phyloP scores from a whole-genome alignment of 2,329 filamentous ascomycete species.

The Arthrobotrys conoides region DNA sequence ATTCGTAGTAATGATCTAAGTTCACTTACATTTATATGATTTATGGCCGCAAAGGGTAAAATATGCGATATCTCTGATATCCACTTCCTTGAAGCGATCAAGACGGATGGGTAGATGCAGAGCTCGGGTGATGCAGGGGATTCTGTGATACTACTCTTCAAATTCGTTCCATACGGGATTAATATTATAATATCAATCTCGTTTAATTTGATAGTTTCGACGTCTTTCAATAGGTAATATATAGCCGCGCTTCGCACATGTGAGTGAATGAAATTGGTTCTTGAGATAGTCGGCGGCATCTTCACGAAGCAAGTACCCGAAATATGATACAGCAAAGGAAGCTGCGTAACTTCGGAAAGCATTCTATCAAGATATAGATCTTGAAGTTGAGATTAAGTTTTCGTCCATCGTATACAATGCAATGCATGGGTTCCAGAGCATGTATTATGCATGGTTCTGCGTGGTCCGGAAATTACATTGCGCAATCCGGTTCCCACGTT shows the following conservation, averaged over 20 bases:
- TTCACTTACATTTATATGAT: neutral
- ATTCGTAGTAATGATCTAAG: neutral
- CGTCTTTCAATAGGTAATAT: neutral
- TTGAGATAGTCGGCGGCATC: neutral
- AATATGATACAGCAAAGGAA: neutral
- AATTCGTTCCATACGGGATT: neutral
- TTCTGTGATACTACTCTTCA: neutral
- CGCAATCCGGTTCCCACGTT: neutral
- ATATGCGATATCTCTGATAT: conserved; percentile 10
- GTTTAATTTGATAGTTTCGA: neutral
- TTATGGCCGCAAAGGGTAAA: conserved; percentile 17
- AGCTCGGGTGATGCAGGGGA: conserved; percentile 11
- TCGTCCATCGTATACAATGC: neutral
- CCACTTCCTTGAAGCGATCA: conserved; percentile 12
- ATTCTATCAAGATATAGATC: neutral
- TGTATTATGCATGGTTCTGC: conserved; percentile 3
- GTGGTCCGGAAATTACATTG: neutral
- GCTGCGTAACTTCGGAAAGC: conserved; percentile 3
- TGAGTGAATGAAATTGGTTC: too few species aligned
- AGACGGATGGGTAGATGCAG: conserved; percentile 13
- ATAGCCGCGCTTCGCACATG: neutral
- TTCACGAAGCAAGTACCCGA: neutral
- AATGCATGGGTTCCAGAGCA: neutral
- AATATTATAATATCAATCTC: neutral
- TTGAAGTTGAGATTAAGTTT: conserved; percentile 23